Evolutionary conservation across 345 rosid species (phyloP), one percentile per base, ranked within the genome.

Genomic region (Sonneratia alba): DNA sequence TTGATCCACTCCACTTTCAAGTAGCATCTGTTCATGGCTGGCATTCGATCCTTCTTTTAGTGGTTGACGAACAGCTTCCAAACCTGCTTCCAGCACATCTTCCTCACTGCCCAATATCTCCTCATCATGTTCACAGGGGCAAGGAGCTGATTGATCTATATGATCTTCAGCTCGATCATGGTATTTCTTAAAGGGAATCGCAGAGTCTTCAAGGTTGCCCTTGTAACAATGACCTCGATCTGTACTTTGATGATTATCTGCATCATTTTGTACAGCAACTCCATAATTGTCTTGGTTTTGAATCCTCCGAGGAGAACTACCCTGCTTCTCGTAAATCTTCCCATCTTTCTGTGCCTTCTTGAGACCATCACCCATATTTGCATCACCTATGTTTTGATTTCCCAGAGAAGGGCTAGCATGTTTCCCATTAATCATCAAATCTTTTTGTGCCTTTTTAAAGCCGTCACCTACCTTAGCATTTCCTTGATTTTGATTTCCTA

Each of bases 391-490:
- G 19, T 57, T 47, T n/a, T 36, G 62, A 36, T 59, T 5, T n/a
- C 62, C 69, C 40, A 16, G 5, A 68, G 74, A 42, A 27, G 67
- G 22, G 70, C 68, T 7, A 19, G 56, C 21, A 68, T 61, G 74
- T 36, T 12, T 59, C 38, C 3, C 72, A 37, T 68, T 18, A 19
- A 15, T 37, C n/a, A 12, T 38, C 71, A 45, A 42, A 6, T 38
- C 45, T 72, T 66, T 47, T 65, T 37, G 48, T 40, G 67, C 70
- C 78, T 55, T 71, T 37, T 71, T 36, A 51, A 24, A 74, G 49
- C 37, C 36, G 48, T 49, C 71, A 72, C 56, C 76, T 16, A 11
- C 24, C 61, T 37, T 65, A 8, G 32, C 48, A 64, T 75, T 21
- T 4, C 59, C 22, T 18, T 53, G 22, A 53, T 51, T 55, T 21